Evolutionary conservation across 176 grass and related monocot genomes (phyloP), one percentile per base, ranked within the genome.

Genomic region (Luzula sylvatica): DNA sequence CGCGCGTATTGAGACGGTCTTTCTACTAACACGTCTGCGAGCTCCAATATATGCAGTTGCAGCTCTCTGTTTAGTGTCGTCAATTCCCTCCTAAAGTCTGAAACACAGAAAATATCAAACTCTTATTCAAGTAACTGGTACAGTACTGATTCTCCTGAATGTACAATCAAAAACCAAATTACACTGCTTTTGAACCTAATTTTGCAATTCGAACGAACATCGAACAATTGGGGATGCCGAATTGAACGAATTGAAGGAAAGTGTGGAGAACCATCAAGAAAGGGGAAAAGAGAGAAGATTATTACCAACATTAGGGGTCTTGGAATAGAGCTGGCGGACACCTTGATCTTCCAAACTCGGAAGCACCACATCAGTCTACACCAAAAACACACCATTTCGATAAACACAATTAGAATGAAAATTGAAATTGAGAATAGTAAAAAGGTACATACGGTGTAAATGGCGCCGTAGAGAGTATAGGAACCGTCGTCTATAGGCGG

Each of bases 51-150:
- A 74, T 96, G 90, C 12, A 96, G 77, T 62, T 96, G 84, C 55
- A 96, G 81, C 40, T 96, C 84, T 66, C 90, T 80, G 74, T 96
- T 96, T 26, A 96, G 72, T 27, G 81, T 70, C 20, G 54, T 88
- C 78, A 96, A 73, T 55, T 89, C 90, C 74, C 78, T 82, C 26
- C 86, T 96, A 28, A 96, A 89, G 21, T 96, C 81, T 96, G 61
- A 70, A 67, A 49, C 26, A 35, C 48, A 52, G 7, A 42, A 54
- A 26, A 46, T 15, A 26, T n/a, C 6, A 53, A 19, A 52, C 32
- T 40, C 9, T 35, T 4, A 4, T 7, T 35, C 30, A 35, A 35
- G 30, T 35, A 35, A 35, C 30, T 35, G 9, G 30, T 35, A 35
- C 9, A 9, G 30, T 35, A 35, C 30, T 9, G 9, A 35, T 35